Base-by-base conservation (phyloP, 1,139 yeast genomes). In the Scheffersomyces titani region DNA sequence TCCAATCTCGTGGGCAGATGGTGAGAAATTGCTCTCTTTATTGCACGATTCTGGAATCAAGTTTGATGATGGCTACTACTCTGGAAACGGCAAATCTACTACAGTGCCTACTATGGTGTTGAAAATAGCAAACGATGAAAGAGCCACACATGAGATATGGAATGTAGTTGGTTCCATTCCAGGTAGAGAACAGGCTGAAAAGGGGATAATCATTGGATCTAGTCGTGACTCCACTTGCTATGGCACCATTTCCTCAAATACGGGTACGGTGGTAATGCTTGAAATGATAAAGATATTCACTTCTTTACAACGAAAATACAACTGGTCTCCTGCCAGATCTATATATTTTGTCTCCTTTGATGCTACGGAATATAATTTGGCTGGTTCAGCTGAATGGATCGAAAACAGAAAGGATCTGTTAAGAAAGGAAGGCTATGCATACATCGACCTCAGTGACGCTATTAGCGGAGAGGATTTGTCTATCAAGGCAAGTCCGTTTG, bases 301-400 rank as follows among this genome's bases (percentile, higher is more conserved):
- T n/a, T 77, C 85, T 21, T 74, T 93, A 69, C 87, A 84, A 59
- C 77, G 85, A 55, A 80, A 85, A 54, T 84, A 82, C 62, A 84
- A 87, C 58, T 94, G 98, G 98, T 77, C 80, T 51, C 98, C 99
- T 0, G 71, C 93, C 30, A 82, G 99, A 65, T 81, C 94, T 1
- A 86, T 94, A 7, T 88, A 88, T 65, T 92, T 94, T 72, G 86
- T 87, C 0, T 91, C 97, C 1, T 92, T 92, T 79, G 97, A 93
- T 65, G 98, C 91, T 0, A 79, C 90, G 0, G 87, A 89, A 59
- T 92, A 89, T 66, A 93, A 92, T 66, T 75, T 83, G 64, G 97
- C 96, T 0, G 99, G 99, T 0, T 81, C 92, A 48, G 82, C 96
- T 0, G 96, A 90, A 65, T 87, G 94, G 85, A 82, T 89, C 6